Evolutionary conservation across 75 land plant species (phyloP), one percentile per base, ranked within the genome.

Genomic region (Pinus tabuliformis): DNA sequence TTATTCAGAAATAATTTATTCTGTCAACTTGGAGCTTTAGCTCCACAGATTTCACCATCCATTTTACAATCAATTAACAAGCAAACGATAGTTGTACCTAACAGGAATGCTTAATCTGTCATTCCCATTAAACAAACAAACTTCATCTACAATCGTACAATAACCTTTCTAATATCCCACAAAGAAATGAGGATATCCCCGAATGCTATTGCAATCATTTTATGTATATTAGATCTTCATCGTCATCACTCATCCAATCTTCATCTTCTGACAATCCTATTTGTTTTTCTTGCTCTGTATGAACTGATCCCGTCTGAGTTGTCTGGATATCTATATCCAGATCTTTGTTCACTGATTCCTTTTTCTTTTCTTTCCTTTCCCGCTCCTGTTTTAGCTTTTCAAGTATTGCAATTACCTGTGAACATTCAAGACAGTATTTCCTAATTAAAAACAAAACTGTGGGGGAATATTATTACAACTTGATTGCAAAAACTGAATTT

Each of bases 381-480:
- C 82, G 82, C 59, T 83, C 84, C 6, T 24, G 74, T 79, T 88
- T 88, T 61, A 90, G 75, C 79, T 71, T 82, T 74, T 90, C 90
- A 62, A 90, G 78, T 59, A 90, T 90, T 36, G 87, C 92, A 62
- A 81, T 79, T n/a, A 90, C 92, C 90, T 90, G 89, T 60, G 74
- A 16, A 33, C 37, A 15, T 63, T 63, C 37, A 63, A 63, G 26
- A 62, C 15, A 30, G 5, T 26, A 62, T 26, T 28, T 5, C 4
- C 30, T 17, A 62, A 16, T 62, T 26, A 15, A 3, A 26, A 62
- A 45, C 16, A 30, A 62, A 62, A 13, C 33, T 26, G 15, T 3
- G 65, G 5, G 21, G 65, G 36, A 63, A 63, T 33, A 15, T 33
- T 22, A 15, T 30, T 17, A 63, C 17, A n/a, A 17, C 15, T 63